These are phyloP conservation scores for Aspergillus biplanus DNA, from an alignment of 495 filamentous ascomycete species.

Conservation along the genomic window DNA sequence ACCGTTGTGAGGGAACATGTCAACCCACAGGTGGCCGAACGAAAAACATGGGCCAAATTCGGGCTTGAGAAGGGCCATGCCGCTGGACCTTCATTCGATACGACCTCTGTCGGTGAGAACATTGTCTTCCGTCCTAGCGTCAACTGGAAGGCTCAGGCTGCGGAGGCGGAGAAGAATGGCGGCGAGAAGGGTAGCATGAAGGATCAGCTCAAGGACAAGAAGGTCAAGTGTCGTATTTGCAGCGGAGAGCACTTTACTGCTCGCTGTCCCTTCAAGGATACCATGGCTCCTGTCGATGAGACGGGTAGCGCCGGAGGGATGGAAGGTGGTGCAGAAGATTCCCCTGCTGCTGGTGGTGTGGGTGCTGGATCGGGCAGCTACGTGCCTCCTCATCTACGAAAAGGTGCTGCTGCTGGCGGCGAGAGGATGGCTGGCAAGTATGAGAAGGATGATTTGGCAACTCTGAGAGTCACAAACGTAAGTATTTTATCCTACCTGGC, in stretches of 20 bases:
- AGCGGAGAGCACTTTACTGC: conserved; percentile 98
- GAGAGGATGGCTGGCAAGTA: conserved; percentile 94
- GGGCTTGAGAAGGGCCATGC: conserved; percentile 77
- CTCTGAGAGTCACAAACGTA: conserved; percentile 95
- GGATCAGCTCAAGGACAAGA: conserved; percentile 95
- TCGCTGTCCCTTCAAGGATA: conserved; percentile 86
- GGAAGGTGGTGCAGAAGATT: conserved; percentile 47
- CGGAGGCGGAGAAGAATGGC: conserved; percentile 79
- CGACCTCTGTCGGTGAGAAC: conserved; percentile 93
- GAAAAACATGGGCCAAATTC: conserved; percentile 90
- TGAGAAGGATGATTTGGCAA: conserved; percentile 95
- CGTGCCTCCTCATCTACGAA: conserved; percentile 88
- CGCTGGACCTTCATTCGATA: conserved; percentile 73
- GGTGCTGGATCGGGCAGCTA: conserved; percentile 77
- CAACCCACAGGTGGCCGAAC: conserved; percentile 94
- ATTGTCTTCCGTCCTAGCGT: conserved; percentile 89
- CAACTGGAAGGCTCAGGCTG: conserved; percentile 87
- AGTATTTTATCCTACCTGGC: conserved; percentile 38
- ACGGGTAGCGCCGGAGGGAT: conserved; percentile 56
- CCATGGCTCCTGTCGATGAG: conserved; percentile 76
- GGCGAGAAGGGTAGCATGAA: conserved; percentile 75
- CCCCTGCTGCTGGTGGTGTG: conserved; percentile 56
- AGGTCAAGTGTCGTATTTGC: conserved; percentile 99
- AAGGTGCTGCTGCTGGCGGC: conserved; percentile 66
- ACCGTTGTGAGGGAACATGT: conserved; percentile 87